Evolutionary conservation across 768 basidiomycete species (phyloP).

Genomic region (Collybia nuda): DNA sequence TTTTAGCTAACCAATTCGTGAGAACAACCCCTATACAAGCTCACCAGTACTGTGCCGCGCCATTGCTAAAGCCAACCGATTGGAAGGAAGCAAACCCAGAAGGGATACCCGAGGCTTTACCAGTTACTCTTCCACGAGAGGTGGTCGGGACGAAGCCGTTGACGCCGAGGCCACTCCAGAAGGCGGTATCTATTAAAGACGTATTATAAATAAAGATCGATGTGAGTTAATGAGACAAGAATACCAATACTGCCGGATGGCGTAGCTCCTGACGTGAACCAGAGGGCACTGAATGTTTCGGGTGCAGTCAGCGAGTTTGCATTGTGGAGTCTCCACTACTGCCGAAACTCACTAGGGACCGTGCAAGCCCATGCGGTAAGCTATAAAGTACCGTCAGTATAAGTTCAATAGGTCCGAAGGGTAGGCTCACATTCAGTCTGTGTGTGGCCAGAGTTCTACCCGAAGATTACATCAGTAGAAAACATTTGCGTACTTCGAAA

Average conservation of each 20-base stretch:
- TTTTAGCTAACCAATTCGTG: no score
- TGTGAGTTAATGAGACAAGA: no score
- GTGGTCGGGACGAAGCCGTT: no score
- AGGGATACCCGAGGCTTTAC: no score
- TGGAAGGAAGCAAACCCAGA: no score
- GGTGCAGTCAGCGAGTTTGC: neutral
- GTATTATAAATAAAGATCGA: slow-evolving; percentile 17
- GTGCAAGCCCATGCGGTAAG: slow-evolving; percentile 30
- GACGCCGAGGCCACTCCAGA: no score
- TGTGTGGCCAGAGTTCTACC: slow-evolving; percentile 35
- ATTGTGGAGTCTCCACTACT: slow-evolving; percentile 21
- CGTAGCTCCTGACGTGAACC: slow-evolving; percentile 31
- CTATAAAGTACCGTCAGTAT: slow-evolving; percentile 7
- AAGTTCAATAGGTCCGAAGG: neutral
- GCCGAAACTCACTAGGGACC: slow-evolving; percentile 29
- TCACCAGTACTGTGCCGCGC: no score
- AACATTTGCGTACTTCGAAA: neutral
- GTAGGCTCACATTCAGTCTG: slow-evolving; percentile 30
- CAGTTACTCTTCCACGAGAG: no score
- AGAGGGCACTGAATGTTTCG: slow-evolving; percentile 31
- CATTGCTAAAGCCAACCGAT: no score
- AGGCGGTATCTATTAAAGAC: no score
- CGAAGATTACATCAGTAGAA: neutral
- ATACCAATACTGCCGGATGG: slow-evolving; percentile 27
- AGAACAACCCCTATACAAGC: no score